Percentiles rank a stretch among this genome's conserved stretches.
phyloP scores from a whole-genome alignment of 176 grass and related monocot species.

The Aegilops umbellulata region DNA sequence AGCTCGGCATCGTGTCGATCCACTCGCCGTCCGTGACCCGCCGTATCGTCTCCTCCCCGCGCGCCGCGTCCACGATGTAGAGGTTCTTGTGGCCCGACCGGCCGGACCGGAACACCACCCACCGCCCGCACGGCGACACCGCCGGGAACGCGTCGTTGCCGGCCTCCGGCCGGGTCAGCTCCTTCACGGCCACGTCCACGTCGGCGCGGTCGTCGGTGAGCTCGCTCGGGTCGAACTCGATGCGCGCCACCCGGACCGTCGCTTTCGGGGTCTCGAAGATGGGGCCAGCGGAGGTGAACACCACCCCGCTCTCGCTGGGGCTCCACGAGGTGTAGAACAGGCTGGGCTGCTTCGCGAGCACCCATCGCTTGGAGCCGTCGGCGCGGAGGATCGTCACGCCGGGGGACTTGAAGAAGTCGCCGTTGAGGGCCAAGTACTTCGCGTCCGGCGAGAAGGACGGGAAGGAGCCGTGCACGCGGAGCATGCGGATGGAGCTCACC shows the following conservation, averaged over 20 bases:
- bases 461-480: constrained; percentile 77
- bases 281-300: constrained; percentile 78
- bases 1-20: constrained; percentile 94
- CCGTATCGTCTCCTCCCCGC: constrained; percentile 49
- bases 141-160: constrained; percentile 92
- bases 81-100: constrained; percentile 92
- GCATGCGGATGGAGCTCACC: constrained; percentile 46
- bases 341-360: constrained; percentile 37
- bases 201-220: constrained; percentile 30
- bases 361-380: constrained; percentile 71
- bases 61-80: constrained; percentile 65
- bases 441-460: constrained; percentile 81
- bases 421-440: constrained; percentile 59
- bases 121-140: constrained; percentile 72
- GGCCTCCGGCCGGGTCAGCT: constrained; percentile 54
- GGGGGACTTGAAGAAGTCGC: constrained; percentile 60
- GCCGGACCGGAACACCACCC: constrained; percentile 81
- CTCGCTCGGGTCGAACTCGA: constrained; percentile 57
- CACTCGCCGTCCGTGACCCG: constrained; percentile 74
- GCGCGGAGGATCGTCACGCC: constrained; percentile 51
- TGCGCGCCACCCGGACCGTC: constrained; percentile 68
- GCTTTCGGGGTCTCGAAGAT: constrained; percentile 79
- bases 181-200: constrained; percentile 19
- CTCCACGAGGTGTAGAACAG: constrained; percentile 83
- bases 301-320: constrained; percentile 53